A percentile compares a stretch with the other conserved stretches of the same genome.
Evolutionary conservation across 2,329 filamentous ascomycete genomes (phyloP).

Genomic region (Microascus cirrosus): DNA sequence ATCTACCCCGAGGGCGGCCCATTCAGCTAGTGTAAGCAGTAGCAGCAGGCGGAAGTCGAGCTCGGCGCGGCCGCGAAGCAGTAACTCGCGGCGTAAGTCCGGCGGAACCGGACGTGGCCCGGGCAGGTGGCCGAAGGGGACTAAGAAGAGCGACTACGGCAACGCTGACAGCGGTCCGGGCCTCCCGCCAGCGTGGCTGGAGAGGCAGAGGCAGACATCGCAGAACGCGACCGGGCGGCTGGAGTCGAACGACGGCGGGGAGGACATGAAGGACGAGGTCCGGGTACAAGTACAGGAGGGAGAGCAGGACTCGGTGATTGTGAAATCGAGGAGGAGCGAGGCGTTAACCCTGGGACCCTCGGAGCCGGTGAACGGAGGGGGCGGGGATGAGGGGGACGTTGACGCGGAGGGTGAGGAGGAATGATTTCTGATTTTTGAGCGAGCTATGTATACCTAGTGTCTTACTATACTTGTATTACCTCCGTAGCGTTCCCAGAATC

Average conservation of each 20-base stretch:
- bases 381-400: background rate
- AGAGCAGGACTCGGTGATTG: background rate
- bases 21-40: background rate
- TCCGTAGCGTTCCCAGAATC: background rate
- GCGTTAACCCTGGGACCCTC: background rate
- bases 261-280: conserved; percentile 7
- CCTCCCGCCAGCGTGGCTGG: conserved; percentile 43
- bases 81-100: conserved; percentile 35
- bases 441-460: background rate
- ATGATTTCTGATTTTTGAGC: background rate
- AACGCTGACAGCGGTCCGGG: conserved; percentile 56
- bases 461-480: background rate
- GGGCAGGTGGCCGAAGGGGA: conserved; percentile 56
- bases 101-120: conserved; percentile 55
- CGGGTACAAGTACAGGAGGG: conserved; percentile 7
- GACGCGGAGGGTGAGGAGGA: background rate
- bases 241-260: background rate
- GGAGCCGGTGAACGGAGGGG: background rate
- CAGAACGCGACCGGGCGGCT: conserved; percentile 5
- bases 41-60: conserved; percentile 22
- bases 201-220: background rate
- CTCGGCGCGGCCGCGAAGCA: conserved; percentile 14
- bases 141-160: conserved; percentile 57
- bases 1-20: background rate
- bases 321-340: background rate